Evolutionary conservation across 192 early-diverging fungal species (phyloP), one percentile per base, ranked within the genome.

Genomic region (Backusella tuberculispora): DNA sequence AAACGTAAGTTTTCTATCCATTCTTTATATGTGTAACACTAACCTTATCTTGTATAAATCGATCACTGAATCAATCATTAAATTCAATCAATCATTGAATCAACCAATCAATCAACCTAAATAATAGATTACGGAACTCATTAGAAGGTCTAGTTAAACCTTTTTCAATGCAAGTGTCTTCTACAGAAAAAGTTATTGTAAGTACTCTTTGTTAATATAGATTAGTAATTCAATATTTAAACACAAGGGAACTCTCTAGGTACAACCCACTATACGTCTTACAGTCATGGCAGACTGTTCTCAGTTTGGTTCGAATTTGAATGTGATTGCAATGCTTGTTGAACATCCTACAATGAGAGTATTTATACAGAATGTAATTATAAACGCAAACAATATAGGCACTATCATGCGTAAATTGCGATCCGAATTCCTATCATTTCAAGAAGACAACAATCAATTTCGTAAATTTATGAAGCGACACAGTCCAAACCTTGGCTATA

Each of bases 211-310:
- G 38, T 46, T 21, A 40, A n/a, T 45, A 6, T 29, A 8, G 19
- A 38, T 17, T 40, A 47, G 24, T 37, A 19, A 14, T 21, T 19
- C 38, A 9, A 8, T 74, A 19, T 15, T 43, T 21, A 13, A 47
- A 14, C 15, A 24, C 64, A 15, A 19, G 2, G 2, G 41, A n/a
- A 2, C 29, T 69, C 34, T 63, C 17, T 78, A 81, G 64, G 43
- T 76, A n/a, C 71, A 69, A 42, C 75, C 76, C 6, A 44, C 38
- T 48, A 80, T 89, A 45, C 82, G 81, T 41, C 80, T 89, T 37
- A 87, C 83, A 0, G 85, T 89, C 21, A 85, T 89, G 43, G 88
- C 86, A 4, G 88, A 89, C 56, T 86, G 86, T 63, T 87, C 88
- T 4, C 86, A 89, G 69, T 89, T 89, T 64, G 86, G 84, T 38